A percentile compares a stretch with the other conserved stretches of the same genome.
phyloP scores from a whole-genome alignment of 306 rosid genomes.

The Cucumis melo region DNA sequence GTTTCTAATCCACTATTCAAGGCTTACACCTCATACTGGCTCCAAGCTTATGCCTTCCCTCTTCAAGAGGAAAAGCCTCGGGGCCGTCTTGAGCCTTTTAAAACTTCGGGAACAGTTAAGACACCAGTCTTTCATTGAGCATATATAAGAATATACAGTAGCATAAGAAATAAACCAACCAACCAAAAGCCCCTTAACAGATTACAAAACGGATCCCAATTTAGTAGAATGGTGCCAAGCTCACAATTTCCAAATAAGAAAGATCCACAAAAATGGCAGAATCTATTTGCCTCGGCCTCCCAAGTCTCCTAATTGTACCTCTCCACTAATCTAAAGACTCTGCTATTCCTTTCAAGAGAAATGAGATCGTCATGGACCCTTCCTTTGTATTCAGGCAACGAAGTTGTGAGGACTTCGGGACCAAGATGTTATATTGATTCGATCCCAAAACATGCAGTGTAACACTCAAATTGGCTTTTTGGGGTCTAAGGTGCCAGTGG shows the following conservation, averaged over 20 bases:
- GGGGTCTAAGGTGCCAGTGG: not conserved
- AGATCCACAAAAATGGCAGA: too few relatives aligned
- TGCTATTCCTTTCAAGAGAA: not conserved
- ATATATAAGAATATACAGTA: not conserved
- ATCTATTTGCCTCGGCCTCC: too few relatives aligned
- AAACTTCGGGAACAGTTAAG: not conserved
- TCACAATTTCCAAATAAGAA: too few relatives aligned
- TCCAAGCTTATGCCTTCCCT: too few relatives aligned
- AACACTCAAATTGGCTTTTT: not conserved
- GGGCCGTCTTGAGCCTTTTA: not conserved
- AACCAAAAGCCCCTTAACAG: not conserved
- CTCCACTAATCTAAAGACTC: too few relatives aligned
- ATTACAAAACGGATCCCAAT: not conserved
- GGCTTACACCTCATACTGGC: too few relatives aligned
- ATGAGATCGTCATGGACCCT: not conserved
- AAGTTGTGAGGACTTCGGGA: not conserved
- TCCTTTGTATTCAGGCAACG: not conserved
- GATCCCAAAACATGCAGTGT: not conserved
- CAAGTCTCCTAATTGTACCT: too few relatives aligned
- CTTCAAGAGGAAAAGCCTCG: not conserved
- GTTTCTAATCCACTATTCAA: too few relatives aligned
- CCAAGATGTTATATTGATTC: not conserved
- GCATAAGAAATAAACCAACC: not conserved
- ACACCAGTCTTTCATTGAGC: not conserved
- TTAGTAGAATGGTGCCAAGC: not conserved